Percentiles rank a stretch among this genome's conserved stretches.
Conservation (phyloP, 176 grass and related monocot species). For the Triticum monococcum region DNA sequence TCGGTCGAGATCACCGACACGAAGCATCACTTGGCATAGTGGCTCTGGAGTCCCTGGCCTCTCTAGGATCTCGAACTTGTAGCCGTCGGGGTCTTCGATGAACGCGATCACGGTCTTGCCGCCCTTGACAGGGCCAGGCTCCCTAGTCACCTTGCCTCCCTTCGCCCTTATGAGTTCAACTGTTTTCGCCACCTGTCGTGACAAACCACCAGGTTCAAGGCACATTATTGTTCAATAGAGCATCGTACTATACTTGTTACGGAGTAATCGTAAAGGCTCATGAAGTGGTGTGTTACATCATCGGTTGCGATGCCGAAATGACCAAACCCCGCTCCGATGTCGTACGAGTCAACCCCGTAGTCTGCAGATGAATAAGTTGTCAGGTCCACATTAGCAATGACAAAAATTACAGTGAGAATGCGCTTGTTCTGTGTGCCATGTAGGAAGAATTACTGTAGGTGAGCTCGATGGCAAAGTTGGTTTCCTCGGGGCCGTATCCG, state of each 20-base stretch:
- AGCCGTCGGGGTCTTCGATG: slow-evolving; percentile 73
- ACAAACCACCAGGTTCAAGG: background rate
- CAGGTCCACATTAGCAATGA: background rate
- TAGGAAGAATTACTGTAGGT: slow-evolving; percentile 62
- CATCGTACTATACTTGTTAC: background rate
- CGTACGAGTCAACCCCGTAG: slow-evolving; percentile 80
- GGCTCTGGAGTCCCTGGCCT: slow-evolving; percentile 59
- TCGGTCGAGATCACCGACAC: slow-evolving; percentile 51
- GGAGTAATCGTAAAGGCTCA: background rate
- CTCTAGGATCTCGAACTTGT: slow-evolving; percentile 86
- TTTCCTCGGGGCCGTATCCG: slow-evolving; percentile 83
- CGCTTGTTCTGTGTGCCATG: background rate
- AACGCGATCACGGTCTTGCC: slow-evolving; percentile 64
- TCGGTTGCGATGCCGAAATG: slow-evolving; percentile 82
- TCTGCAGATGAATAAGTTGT: slow-evolving; percentile 39
- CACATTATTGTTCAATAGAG: background rate
- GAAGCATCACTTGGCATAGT: slow-evolving; percentile 76
- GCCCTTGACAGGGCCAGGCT: slow-evolving; percentile 59
- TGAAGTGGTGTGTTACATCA: slow-evolving; percentile 43
- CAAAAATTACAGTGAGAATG: background rate
- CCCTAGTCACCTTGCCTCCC: slow-evolving; percentile 64
- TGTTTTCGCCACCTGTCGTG: slow-evolving; percentile 50
- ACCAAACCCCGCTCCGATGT: slow-evolving; percentile 64
- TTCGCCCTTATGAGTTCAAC: slow-evolving; percentile 57
- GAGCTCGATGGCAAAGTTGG: slow-evolving; percentile 78